phyloP scores from a whole-genome alignment of 2,329 filamentous ascomycete genomes.

The Ceratocystis harringtonii region DNA sequence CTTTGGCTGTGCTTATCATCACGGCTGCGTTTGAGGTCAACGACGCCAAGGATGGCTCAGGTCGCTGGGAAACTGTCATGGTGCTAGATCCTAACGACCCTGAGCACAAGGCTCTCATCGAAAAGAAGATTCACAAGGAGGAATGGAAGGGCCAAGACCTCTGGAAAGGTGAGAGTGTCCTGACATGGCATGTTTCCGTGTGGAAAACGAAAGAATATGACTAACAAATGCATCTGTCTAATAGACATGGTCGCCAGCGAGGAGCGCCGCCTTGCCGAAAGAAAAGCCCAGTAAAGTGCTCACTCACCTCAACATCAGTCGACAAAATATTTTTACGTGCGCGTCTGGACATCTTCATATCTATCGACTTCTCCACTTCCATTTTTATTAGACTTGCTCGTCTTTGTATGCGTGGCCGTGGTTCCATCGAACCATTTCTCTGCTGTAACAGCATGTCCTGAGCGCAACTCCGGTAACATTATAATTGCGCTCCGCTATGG shows the following conservation, averaged over 20 bases:
- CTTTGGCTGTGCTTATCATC: constrained; percentile 67
- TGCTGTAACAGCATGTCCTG: background rate
- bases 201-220: background rate
- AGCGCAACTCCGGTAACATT: background rate
- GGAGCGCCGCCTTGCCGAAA: constrained; percentile 43
- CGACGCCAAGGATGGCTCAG: constrained; percentile 62
- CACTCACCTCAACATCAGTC: background rate
- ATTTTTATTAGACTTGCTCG: background rate
- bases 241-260: constrained; percentile 71
- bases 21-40: constrained; percentile 66
- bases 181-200: background rate
- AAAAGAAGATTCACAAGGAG: constrained; percentile 80
- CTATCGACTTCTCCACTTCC: background rate
- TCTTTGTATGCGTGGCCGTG: background rate
- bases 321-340: background rate
- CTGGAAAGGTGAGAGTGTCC: constrained; percentile 56
- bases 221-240: constrained; percentile 14
- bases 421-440: background rate
- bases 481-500: background rate
- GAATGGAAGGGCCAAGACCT: constrained; percentile 78
- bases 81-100: constrained; percentile 69
- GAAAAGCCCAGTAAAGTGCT: constrained; percentile 21
- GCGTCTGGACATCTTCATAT: background rate
- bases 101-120: constrained; percentile 65
- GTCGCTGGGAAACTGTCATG: constrained; percentile 72